Base-by-base conservation (phyloP, 1,284 basidiomycete genomes). In the Sanguinoderma infundibulare region DNA sequence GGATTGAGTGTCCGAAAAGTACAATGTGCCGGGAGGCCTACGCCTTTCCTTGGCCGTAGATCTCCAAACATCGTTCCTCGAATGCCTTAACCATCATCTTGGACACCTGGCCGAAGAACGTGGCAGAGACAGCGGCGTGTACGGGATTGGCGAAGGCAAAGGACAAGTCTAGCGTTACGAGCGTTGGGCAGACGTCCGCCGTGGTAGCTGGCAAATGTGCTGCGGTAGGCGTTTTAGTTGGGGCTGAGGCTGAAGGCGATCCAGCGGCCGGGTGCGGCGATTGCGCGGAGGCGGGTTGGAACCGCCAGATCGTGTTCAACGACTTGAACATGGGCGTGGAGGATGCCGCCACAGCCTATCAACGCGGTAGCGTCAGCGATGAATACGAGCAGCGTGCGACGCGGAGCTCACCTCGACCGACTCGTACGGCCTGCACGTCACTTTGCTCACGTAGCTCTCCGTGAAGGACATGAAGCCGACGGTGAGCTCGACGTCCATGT, bases 41-140 rank as follows among this genome's bases (percentile, higher is more conserved):
- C 59, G 63, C 67, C 32, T 61, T 59, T 14, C 72, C 74, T 17
- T 65, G 65, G 2, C 92, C 90, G 70, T 93, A 95, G 6, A 95
- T 79, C 57, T 83, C 79, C 55, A 82, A 53, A 73, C 94, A 96
- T 35, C 96, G 83, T 67, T 90, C 80, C 75, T 98, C 94, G 70
- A 99, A 99, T 4, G 96, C 96, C 62, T 90, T 81, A 26, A 98
- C 90, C 94, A 98, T 98, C 76, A 91, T 83, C 64, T 86, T 86
- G 8, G 93, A 94, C 9, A 98, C 90, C 72, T 91, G 87, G 24
- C 91, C 91, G 71, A 98, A 94, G 70, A 98, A 94, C 12, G 89
- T 81, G 26, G 89, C 83, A 5, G 93, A 93, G 20, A 96, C 84
- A 1, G 89, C 84, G 1, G 93, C 91, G 72, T 98, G 91, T 38